Conservation (phyloP, 331 rosid species). For the Pyracantha coccinea region DNA sequence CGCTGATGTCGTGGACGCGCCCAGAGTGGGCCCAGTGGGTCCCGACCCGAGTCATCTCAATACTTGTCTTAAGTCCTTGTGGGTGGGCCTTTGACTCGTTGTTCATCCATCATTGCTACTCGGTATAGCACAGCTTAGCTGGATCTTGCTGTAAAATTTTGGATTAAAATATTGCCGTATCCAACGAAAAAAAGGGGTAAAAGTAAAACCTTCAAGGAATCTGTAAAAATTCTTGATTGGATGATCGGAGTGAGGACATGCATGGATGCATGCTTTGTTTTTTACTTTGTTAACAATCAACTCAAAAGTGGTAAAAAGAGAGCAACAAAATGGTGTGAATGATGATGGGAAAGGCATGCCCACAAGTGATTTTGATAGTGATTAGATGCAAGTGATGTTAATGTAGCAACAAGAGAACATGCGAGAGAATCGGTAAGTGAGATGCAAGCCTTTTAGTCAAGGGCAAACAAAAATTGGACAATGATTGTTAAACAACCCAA, state of each 20-base stretch:
- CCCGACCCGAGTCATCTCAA: not conserved
- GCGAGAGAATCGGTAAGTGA: slow-evolving; percentile 1
- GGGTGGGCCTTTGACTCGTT: slow-evolving; percentile 1
- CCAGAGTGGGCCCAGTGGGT: not conserved
- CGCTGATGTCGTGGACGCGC: slow-evolving; percentile 18
- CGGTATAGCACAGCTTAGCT: not conserved
- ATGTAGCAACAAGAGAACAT: slow-evolving; percentile 5
- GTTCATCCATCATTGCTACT: not conserved
- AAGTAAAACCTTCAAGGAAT: not conserved
- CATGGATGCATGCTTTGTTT: not conserved
- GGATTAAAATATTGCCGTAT: not conserved
- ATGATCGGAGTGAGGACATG: not conserved
- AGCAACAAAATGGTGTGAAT: not conserved
- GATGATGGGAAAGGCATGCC: slow-evolving; percentile 4
- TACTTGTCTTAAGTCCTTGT: not conserved
- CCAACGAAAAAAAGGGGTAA: not conserved
- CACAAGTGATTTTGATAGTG: slow-evolving; percentile 16
- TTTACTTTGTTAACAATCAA: not conserved
- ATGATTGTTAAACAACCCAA: not conserved
- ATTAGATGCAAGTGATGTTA: slow-evolving; percentile 13
- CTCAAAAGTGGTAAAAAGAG: not conserved
- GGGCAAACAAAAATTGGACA: not conserved
- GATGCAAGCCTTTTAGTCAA: not conserved
- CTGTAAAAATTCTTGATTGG: not conserved
- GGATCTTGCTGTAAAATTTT: slow-evolving; percentile 6